Base-by-base conservation (phyloP, 148 eudicot genomes). In the Rhododendron molle region DNA sequence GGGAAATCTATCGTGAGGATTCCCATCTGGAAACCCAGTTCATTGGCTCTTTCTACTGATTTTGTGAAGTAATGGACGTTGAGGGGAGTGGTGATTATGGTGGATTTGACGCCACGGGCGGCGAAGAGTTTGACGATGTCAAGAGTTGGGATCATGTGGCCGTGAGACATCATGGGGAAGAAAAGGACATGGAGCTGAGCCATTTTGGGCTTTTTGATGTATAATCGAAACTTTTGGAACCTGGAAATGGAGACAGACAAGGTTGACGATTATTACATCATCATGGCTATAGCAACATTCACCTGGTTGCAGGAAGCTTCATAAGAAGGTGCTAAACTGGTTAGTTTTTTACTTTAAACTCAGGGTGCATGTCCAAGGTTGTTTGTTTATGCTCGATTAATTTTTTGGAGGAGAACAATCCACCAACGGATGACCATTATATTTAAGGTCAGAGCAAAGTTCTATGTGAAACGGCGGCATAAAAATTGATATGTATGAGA, bases 131-230 rank as follows among this genome's bases (percentile, higher is more conserved):
- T 89, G 9, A 91, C 96, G 3, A 92, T 90, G 91, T 93, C 92
- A 4, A 91, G 52, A 54, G 74, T 71, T 38, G 96, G 94, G 74
- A 93, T 91, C 91, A 89, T 89, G 82, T 94, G 95, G 74, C 98
- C 98, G n/a, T n/a, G n/a, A n/a, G n/a, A n/a, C n/a, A 88, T 54
- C 69, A 90, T 23, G 56, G 95, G 95, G 60, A 94, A 85, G 83
- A 94, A 86, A 78, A 87, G 78, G n/a, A 90, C 86, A 81, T 93
- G 94, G 56, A 92, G 92, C 11, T 85, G 81, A 78, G 58, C 81
- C 81, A 77, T 77, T 76, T 77, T 15, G 15, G 36, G 40, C 4
- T 11, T 9, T 28, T 10, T 30, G 74, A 11, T n/a, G 74, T 8
- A 69, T 6, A 60, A 26, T 65, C 4, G 14, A 72, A 72, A 4